Evolutionary conservation across 192 early-diverging fungal genomes (phyloP).

Genomic region (Coemansia sp.): DNA sequence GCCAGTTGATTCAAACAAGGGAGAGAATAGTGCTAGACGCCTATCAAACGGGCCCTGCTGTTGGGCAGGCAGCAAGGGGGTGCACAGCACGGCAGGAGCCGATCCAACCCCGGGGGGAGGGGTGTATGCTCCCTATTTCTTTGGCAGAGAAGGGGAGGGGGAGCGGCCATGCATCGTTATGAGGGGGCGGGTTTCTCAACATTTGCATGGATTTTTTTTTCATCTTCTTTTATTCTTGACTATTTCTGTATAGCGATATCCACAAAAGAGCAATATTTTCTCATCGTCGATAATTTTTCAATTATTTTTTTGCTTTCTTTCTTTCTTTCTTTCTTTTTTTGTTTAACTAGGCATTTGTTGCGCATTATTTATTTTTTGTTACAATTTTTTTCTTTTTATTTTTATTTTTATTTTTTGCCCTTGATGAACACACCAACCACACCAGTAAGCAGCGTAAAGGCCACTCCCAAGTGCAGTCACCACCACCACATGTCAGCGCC

Average conservation of each 20-base stretch:
- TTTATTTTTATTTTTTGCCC: not conserved
- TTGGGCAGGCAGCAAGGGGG: not conserved
- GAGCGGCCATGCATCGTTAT: not conserved
- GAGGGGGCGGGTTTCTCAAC: slow-evolving; percentile 1
- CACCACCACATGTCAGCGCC: slow-evolving; percentile 14
- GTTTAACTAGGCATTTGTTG: not conserved
- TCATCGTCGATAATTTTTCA: not conserved
- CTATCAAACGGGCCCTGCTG: no score
- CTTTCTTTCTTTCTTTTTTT: not conserved
- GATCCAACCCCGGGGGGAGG: not conserved
- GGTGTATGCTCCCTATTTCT: slow-evolving; percentile 3
- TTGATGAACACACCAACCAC: slow-evolving; percentile 29
- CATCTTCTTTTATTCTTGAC: not conserved
- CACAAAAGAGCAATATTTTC: not conserved
- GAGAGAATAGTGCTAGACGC: not conserved
- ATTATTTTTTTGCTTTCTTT: no score
- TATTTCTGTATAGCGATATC: slow-evolving; percentile 4
- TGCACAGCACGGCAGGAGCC: slow-evolving; percentile 1
- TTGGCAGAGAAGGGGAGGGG: not conserved
- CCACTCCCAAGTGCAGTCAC: slow-evolving; percentile 8
- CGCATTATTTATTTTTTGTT: not conserved
- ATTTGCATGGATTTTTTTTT: slow-evolving; percentile 1
- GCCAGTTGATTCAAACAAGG: no score
- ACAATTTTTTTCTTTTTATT: not conserved
- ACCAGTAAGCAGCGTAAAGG: slow-evolving; percentile 12